Evolutionary conservation across 192 early-diverging fungal genomes (phyloP).

Genomic region (Coemansia sp.): DNA sequence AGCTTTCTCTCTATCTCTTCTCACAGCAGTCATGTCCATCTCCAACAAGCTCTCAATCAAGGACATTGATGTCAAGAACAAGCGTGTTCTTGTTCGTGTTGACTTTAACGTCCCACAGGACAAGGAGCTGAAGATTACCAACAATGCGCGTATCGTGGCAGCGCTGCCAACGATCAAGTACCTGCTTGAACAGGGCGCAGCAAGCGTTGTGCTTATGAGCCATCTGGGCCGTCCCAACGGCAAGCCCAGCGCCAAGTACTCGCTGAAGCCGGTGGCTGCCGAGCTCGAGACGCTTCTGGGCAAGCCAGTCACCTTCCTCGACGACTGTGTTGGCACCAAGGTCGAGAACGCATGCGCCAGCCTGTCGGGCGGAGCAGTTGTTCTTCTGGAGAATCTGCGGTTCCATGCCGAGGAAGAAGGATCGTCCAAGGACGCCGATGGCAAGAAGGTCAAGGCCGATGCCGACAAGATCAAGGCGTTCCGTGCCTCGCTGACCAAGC

Average conservation of each 20-base stretch:
- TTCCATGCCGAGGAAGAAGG: conserved; percentile 99
- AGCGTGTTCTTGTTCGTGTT: conserved; percentile 93
- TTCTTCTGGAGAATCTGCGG: conserved; percentile 95
- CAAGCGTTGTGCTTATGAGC: conserved; percentile 90
- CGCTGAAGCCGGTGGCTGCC: conserved; percentile 85
- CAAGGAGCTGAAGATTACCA: conserved; percentile 86
- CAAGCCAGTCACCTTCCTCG: conserved; percentile 85
- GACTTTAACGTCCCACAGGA: conserved; percentile 99
- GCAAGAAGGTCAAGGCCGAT: conserved; percentile 89
- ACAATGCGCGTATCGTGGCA: conserved; percentile 94
- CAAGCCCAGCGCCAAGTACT: conserved; percentile 82
- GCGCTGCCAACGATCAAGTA: conserved; percentile 94
- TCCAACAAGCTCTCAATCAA: conserved; percentile 83
- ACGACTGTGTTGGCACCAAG: conserved; percentile 89
- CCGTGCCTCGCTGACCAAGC: conserved; percentile 86
- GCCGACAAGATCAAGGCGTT: conserved; percentile 79
- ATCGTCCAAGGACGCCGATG: conserved; percentile 83
- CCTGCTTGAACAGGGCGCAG: conserved; percentile 81
- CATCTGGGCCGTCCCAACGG: conserved; percentile 98
- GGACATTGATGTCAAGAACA: conserved; percentile 79
- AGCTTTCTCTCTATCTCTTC: neutral
- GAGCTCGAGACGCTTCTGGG: conserved; percentile 77
- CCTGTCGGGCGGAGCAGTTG: conserved; percentile 73
- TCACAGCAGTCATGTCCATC: conserved; percentile 36
- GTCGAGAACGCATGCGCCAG: conserved; percentile 77